Percentiles rank a stretch among this genome's conserved stretches.
Evolutionary conservation across 495 filamentous ascomycete genomes (phyloP).

Genomic region (Entonaema liquescens): DNA sequence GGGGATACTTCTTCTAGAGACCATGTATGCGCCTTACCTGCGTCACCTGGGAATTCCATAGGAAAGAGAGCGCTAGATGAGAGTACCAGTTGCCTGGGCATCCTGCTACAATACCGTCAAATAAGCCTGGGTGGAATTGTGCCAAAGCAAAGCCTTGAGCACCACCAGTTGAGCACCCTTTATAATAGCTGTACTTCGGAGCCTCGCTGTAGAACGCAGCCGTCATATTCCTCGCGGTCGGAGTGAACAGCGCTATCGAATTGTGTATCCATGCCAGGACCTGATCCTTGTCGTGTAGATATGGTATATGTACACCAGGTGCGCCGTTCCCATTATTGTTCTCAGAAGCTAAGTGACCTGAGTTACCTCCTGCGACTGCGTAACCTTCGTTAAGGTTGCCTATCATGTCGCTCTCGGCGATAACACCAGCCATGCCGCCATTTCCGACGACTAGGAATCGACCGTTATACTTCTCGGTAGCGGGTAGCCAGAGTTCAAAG

Average conservation of each 20-base stretch:
- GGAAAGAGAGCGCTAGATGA: slow-evolving; percentile 53
- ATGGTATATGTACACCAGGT: slow-evolving; percentile 43
- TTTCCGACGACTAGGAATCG: slow-evolving; percentile 50
- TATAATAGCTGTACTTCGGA: slow-evolving; percentile 50
- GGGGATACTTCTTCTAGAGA: background rate
- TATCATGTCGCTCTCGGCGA: slow-evolving; percentile 45
- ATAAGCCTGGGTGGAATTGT: slow-evolving; percentile 52
- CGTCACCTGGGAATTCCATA: slow-evolving; percentile 51
- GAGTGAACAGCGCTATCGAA: slow-evolving; percentile 51
- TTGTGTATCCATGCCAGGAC: slow-evolving; percentile 56
- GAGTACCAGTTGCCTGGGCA: slow-evolving; percentile 56
- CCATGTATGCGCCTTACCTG: slow-evolving; percentile 27
- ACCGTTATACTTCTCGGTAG: slow-evolving; percentile 37
- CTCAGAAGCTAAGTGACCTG: slow-evolving; percentile 43
- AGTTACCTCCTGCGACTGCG: slow-evolving; percentile 50
- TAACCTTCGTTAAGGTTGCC: slow-evolving; percentile 48
- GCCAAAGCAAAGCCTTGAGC: slow-evolving; percentile 59
- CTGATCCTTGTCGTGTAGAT: slow-evolving; percentile 48
- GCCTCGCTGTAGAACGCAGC: slow-evolving; percentile 44
- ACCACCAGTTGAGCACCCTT: slow-evolving; percentile 57
- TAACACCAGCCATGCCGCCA: slow-evolving; percentile 51
- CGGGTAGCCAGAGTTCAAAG: slow-evolving; percentile 46
- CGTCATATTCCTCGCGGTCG: slow-evolving; percentile 42
- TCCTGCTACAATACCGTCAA: slow-evolving; percentile 55
- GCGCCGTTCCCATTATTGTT: slow-evolving; percentile 42